These are phyloP conservation scores for Bisporella sp. DNA, from an alignment of 2,329 filamentous ascomycete species.

Conservation along the genomic window DNA sequence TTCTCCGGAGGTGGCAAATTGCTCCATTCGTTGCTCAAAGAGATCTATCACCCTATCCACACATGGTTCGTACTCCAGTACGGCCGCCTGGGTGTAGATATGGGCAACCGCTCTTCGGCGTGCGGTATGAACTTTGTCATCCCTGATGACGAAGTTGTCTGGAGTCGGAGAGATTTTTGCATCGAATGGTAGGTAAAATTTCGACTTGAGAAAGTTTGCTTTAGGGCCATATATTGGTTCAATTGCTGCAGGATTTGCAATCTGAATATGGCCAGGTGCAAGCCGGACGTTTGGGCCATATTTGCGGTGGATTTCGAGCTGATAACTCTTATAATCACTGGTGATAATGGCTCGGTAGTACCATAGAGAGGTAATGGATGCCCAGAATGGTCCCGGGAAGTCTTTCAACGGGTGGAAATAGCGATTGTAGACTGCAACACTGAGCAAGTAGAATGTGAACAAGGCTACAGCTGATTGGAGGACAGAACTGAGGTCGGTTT, in stretches of 20 bases:
- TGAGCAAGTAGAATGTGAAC: not conserved
- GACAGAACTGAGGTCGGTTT: not conserved
- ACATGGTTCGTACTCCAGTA: not conserved
- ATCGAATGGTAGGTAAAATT: not conserved
- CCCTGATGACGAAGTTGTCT: not conserved
- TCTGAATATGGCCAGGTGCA: not conserved
- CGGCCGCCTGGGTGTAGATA: not conserved
- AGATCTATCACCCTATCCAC: not conserved
- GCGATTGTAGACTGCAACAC: slow-evolving; percentile 1
- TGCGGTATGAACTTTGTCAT: not conserved
- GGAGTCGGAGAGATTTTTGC: not conserved
- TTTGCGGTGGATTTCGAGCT: not conserved
- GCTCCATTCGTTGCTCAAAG: not conserved
- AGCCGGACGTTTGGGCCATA: not conserved
- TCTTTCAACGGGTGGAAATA: slow-evolving; percentile 6
- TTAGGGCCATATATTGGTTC: not conserved
- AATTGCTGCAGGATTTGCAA: not conserved
- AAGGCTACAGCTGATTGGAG: not conserved
- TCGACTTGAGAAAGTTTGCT: not conserved
- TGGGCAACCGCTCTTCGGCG: not conserved
- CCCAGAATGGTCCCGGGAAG: slow-evolving; percentile 1
- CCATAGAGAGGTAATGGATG: slow-evolving; percentile 2
- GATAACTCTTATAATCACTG: not conserved
- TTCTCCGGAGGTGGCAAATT: not conserved
- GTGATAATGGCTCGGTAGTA: not conserved